Percentiles rank a stretch among this genome's conserved stretches.
Conservation (phyloP, 2,329 filamentous ascomycete genomes). For the Biscogniauxia marginata region DNA sequence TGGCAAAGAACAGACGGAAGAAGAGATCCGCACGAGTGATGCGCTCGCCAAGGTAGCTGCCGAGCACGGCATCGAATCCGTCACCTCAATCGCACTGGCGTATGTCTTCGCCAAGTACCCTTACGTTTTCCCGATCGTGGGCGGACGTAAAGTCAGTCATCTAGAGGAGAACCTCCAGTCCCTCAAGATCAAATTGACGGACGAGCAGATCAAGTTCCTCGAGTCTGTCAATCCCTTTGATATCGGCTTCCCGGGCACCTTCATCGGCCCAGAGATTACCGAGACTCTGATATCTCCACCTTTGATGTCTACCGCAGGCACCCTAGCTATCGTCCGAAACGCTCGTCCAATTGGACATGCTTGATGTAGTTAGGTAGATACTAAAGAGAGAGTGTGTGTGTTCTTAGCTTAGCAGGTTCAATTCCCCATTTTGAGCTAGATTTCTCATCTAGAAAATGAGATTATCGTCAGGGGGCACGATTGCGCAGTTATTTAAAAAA, state of each 20-base stretch:
- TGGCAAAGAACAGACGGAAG: slow-evolving; percentile 39
- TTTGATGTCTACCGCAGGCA: slow-evolving; percentile 1
- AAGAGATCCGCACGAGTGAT: slow-evolving; percentile 52
- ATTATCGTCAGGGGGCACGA: too few relatives aligned
- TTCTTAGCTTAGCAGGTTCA: too few relatives aligned
- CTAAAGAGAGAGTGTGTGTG: too few relatives aligned
- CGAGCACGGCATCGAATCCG: slow-evolving; percentile 49
- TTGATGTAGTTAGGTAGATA: too few relatives aligned
- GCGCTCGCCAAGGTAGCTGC: slow-evolving; percentile 59
- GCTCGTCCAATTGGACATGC: slow-evolving; percentile 3
- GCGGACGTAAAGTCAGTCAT: slow-evolving; percentile 50
- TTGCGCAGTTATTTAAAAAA: too few relatives aligned
- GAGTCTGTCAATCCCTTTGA: slow-evolving; percentile 51
- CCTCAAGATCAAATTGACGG: slow-evolving; percentile 44
- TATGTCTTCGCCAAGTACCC: slow-evolving; percentile 48
- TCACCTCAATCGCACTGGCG: slow-evolving; percentile 56
- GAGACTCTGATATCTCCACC: slow-evolving; percentile 2
- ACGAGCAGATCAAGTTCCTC: slow-evolving; percentile 50
- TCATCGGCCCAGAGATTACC: slow-evolving; percentile 35
- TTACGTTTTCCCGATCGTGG: slow-evolving; percentile 50
- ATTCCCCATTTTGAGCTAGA: too few relatives aligned
- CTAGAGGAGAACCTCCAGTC: slow-evolving; percentile 53
- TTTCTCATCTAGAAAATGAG: too few relatives aligned
- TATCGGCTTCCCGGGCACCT: slow-evolving; percentile 50
- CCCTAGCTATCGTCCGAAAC: slow-evolving; percentile 7